These are phyloP conservation scores for Bolboschoenoplectus hybrid DNA, from an alignment of 202 grass and related monocot species.

Conservation along the genomic window DNA sequence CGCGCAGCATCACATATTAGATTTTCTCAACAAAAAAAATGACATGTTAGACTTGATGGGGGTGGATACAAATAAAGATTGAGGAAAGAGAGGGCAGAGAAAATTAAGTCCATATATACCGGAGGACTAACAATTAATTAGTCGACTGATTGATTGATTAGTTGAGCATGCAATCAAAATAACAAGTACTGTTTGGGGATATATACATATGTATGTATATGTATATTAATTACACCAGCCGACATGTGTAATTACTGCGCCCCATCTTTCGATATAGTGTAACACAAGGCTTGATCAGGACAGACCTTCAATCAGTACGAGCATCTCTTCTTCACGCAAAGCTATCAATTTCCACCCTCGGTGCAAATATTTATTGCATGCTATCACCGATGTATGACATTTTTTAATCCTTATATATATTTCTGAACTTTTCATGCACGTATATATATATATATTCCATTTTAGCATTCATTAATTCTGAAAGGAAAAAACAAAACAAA, in stretches of 20 bases:
- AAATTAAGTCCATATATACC: not conserved
- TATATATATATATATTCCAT: too few relatives aligned
- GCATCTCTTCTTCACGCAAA: slow-evolving; percentile 29
- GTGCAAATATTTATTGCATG: slow-evolving; percentile 30
- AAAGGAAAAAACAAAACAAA: too few relatives aligned
- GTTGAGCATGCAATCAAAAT: slow-evolving; percentile 23
- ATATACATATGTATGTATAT: too few relatives aligned
- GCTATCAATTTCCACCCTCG: not conserved
- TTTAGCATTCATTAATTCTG: too few relatives aligned
- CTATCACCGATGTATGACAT: not conserved
- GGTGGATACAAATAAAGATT: too few relatives aligned
- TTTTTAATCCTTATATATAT: slow-evolving; percentile 7
- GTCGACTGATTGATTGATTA: not conserved
- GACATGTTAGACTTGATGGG: too few relatives aligned
- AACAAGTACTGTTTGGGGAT: not conserved
- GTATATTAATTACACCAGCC: slow-evolving; percentile 7
- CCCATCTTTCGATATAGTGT: slow-evolving; percentile 37
- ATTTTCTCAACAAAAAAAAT: too few relatives aligned
- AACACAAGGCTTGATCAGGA: slow-evolving; percentile 29
- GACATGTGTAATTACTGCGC: slow-evolving; percentile 47
- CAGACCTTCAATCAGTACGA: slow-evolving; percentile 34
- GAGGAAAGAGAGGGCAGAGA: not conserved
- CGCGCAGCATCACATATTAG: too few relatives aligned
- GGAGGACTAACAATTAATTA: slow-evolving; percentile 4
- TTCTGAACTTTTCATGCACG: not conserved